phyloP scores from a whole-genome alignment of 345 rosid genomes.

The Crucihimalaya himalaica region DNA sequence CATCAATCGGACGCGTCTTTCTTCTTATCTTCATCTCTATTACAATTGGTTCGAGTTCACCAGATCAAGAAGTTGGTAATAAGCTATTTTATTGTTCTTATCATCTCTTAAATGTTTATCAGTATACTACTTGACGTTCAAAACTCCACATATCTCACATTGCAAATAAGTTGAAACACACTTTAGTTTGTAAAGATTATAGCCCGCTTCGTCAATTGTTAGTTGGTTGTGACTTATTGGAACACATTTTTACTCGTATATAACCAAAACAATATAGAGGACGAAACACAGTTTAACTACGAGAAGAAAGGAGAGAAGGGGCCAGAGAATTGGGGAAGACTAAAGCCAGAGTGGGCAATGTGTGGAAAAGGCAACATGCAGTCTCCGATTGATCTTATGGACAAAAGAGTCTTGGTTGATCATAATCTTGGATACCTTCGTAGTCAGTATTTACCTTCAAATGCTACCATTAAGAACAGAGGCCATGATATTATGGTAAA shows the following conservation, averaged over 20 bases:
- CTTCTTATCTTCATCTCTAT: conserved; percentile 11
- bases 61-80: conserved; percentile 34
- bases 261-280: conserved; percentile 41
- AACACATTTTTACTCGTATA: background rate
- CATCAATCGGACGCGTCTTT: background rate
- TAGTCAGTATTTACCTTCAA: conserved; percentile 52
- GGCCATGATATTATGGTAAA: conserved; percentile 90
- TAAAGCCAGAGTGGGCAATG: conserved; percentile 58
- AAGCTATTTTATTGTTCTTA: conserved; percentile 13
- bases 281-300: conserved; percentile 68
- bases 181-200: no score
- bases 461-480: conserved; percentile 64
- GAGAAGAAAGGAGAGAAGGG: conserved; percentile 45
- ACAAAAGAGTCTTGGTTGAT: conserved; percentile 47
- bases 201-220: background rate
- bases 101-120: background rate
- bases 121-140: background rate
- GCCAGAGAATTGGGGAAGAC: conserved; percentile 72
- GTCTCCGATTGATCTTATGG: conserved; percentile 67
- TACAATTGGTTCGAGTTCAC: conserved; percentile 23
- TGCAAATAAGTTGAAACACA: background rate
- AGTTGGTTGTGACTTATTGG: background rate
- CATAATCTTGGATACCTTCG: conserved; percentile 51
- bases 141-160: background rate
- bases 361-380: conserved; percentile 80